Evolutionary conservation across 1,284 basidiomycete genomes (phyloP).

Genomic region (Xerocomus minutiporus): DNA sequence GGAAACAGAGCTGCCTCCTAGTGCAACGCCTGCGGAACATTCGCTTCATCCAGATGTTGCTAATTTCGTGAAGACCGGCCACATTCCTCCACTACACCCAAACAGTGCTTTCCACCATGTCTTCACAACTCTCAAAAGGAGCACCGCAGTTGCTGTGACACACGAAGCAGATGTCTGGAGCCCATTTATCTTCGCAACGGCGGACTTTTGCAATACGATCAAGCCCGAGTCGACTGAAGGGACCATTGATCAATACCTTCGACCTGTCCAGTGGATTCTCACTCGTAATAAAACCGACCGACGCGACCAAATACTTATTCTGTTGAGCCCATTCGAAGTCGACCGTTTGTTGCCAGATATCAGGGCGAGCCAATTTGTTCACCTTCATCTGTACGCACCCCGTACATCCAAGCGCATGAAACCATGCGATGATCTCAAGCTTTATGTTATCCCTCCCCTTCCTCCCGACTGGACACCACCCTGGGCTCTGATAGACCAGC

Average conservation of each 20-base stretch:
- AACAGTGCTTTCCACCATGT: neutral
- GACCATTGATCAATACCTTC: no score
- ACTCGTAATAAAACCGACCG: no score
- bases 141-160: neutral
- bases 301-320: no score
- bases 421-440: slow-evolving; percentile 36
- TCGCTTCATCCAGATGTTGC: slow-evolving; percentile 10
- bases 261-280: no score
- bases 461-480: neutral
- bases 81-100: neutral
- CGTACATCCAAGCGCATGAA: slow-evolving; percentile 33
- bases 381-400: slow-evolving; percentile 13
- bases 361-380: no score
- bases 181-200: no score
- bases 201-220: no score
- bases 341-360: no score
- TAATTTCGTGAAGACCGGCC: slow-evolving; percentile 19
- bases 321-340: no score
- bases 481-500: neutral
- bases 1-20: slow-evolving; percentile 17
- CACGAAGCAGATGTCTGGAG: neutral
- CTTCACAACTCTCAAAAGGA: slow-evolving; percentile 4
- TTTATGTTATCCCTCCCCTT: slow-evolving; percentile 15
- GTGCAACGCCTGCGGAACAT: neutral
- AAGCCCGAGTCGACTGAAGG: no score